These are phyloP conservation scores for Ophiocordyceps camponoti-rufipedis DNA, from an alignment of 2,329 filamentous ascomycete species.

Conservation along the genomic window DNA sequence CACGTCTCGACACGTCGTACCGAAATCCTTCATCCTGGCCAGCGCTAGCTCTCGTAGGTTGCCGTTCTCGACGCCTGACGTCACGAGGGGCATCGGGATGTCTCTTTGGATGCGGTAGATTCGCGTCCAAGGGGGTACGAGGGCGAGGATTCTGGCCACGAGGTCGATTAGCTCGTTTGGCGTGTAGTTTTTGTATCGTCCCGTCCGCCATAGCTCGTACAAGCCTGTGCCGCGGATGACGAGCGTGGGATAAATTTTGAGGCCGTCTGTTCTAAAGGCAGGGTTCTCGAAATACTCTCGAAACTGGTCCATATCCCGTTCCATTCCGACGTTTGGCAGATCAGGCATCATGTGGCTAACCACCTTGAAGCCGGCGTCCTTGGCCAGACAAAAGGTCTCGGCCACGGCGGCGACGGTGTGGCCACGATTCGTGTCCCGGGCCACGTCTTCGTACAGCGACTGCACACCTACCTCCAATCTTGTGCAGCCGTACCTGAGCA, in stretches of 20 bases:
- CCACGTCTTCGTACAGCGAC: slow-evolving; percentile 92
- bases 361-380: slow-evolving; percentile 97
- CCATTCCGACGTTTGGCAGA: slow-evolving; percentile 93
- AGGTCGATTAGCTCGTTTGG: slow-evolving; percentile 92
- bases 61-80: slow-evolving; percentile 92
- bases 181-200: slow-evolving; percentile 95
- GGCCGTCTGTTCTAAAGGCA: slow-evolving; percentile 83
- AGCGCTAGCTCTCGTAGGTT: slow-evolving; percentile 86
- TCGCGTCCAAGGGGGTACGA: slow-evolving; percentile 92
- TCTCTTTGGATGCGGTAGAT: slow-evolving; percentile 98
- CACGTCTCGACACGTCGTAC: slow-evolving; percentile 90
- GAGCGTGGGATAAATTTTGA: slow-evolving; percentile 96
- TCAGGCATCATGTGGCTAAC: slow-evolving; percentile 99
- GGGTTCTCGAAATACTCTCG: slow-evolving; percentile 96
- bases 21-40: slow-evolving; percentile 98
- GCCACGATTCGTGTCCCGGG: slow-evolving; percentile 90
- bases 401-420: slow-evolving; percentile 92
- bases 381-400: slow-evolving; percentile 91
- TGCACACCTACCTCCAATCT: slow-evolving; percentile 89
- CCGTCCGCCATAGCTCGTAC: slow-evolving; percentile 94
- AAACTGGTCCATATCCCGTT: slow-evolving; percentile 92
- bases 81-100: slow-evolving; percentile 99
- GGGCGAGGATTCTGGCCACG: slow-evolving; percentile 83
- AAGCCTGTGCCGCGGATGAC: slow-evolving; percentile 92
- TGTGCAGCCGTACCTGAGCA: slow-evolving; percentile 96